phyloP scores from a whole-genome alignment of 306 rosid genomes.

The Abrus precatorius region DNA sequence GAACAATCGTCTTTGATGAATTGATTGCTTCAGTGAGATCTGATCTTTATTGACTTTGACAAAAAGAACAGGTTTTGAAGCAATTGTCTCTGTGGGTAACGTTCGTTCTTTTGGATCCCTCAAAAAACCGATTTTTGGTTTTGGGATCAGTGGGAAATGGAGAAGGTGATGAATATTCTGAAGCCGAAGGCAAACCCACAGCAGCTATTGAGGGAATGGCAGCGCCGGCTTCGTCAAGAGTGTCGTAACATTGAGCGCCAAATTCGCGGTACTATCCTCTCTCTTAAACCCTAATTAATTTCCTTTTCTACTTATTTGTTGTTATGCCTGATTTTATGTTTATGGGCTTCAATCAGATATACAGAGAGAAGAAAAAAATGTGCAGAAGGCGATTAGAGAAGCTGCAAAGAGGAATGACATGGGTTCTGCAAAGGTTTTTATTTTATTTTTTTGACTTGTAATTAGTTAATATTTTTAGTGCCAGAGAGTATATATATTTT shows the following conservation, averaged over 20 bases:
- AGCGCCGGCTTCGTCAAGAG: conserved; percentile 91
- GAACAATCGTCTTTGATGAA: conserved; percentile 31
- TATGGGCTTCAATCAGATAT: conserved; percentile 64
- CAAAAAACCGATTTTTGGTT: conserved; percentile 13
- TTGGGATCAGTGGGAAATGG: conserved; percentile 58
- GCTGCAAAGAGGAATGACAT: conserved; percentile 97
- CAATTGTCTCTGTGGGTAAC: background rate
- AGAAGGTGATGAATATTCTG: conserved; percentile 76
- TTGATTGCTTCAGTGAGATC: conserved; percentile 31
- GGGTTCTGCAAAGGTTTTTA: conserved; percentile 91
- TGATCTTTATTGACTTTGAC: background rate
- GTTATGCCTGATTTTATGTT: conserved; percentile 28
- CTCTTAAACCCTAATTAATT: conserved; percentile 24
- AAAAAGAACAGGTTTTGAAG: conserved; percentile 17
- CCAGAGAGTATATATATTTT: background rate
- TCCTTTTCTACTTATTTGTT: background rate
- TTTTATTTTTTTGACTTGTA: background rate
- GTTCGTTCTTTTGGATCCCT: conserved; percentile 41
- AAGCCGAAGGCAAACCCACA: conserved; percentile 82
- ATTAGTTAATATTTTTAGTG: conserved; percentile 27
- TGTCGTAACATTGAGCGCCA: conserved; percentile 92
- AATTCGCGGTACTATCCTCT: conserved; percentile 71
- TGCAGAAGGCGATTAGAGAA: conserved; percentile 88
- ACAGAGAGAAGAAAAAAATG: conserved; percentile 88
- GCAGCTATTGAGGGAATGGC: conserved; percentile 84